Evolutionary conservation across 2,329 filamentous ascomycete species (phyloP).

Genomic region (Ophiostoma australiae): DNA sequence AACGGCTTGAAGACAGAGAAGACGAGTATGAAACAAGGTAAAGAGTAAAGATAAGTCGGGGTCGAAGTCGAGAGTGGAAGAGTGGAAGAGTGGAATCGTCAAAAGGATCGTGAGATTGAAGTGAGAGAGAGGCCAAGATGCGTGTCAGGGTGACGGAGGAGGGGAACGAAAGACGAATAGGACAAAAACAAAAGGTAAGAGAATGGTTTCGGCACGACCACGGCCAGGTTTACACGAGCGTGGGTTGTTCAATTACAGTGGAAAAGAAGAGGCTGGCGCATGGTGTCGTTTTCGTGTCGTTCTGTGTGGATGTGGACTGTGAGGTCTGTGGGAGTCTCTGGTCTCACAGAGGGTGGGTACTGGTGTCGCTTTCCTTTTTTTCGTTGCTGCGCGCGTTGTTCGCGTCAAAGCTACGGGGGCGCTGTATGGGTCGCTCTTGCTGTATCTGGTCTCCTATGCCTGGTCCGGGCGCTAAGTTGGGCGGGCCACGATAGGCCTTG

Average conservation of each 20-base stretch:
- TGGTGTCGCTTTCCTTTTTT: neutral
- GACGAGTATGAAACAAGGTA: neutral
- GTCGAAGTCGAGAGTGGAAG: neutral
- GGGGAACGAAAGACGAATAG: neutral
- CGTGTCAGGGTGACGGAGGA: neutral
- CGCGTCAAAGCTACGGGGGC: conserved; percentile 23
- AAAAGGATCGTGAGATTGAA: neutral
- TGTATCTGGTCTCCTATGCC: conserved; percentile 11
- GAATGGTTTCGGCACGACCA: neutral
- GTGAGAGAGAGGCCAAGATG: neutral
- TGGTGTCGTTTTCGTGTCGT: conserved; percentile 27
- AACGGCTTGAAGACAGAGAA: neutral
- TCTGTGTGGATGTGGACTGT: conserved; percentile 12
- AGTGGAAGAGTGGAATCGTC: neutral
- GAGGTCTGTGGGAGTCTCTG: neutral
- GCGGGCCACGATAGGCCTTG: conserved; percentile 17
- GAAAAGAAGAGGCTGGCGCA: conserved; percentile 27
- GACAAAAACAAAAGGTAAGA: neutral
- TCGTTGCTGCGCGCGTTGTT: conserved; percentile 26
- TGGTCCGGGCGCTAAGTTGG: conserved; percentile 26
- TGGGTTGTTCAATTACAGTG: conserved; percentile 16
- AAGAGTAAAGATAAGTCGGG: neutral
- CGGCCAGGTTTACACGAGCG: neutral
- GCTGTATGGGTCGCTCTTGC: conserved; percentile 10
- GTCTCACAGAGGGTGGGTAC: conserved; percentile 12